phyloP scores from a whole-genome alignment of 2,329 filamentous ascomycete species.

The Ceratocystis colombiana region DNA sequence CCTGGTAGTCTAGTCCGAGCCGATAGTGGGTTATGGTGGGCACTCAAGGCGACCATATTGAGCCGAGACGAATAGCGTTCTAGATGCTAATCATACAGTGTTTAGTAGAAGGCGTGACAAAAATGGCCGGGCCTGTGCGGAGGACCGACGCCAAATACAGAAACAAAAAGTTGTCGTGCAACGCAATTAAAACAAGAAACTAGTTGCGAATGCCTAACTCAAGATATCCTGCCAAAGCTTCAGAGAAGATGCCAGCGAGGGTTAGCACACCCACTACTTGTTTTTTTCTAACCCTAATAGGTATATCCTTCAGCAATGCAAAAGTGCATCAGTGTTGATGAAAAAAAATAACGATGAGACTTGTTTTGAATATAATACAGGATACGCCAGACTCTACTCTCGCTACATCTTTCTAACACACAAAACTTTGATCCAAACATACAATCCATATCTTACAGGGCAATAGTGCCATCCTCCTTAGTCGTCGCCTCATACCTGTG shows the following conservation, averaged over 20 bases:
- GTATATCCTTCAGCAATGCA: too few relatives aligned
- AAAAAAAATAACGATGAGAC: not conserved
- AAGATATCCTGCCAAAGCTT: conserved; percentile 2
- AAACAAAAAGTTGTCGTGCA: not conserved
- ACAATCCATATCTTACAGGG: conserved; percentile 23
- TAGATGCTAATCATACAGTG: not conserved
- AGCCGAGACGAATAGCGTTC: not conserved
- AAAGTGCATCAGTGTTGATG: not conserved
- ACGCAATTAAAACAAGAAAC: not conserved
- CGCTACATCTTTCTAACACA: conserved; percentile 9
- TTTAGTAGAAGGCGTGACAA: not conserved
- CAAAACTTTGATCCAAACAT: conserved; percentile 7
- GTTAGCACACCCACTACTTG: not conserved
- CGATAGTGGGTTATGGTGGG: conserved; percentile 12
- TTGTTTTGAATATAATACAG: conserved; percentile 12
- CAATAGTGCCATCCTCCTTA: conserved; percentile 35
- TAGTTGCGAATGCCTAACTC: not conserved
- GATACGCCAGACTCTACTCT: conserved; percentile 2
- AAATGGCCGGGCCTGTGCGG: not conserved
- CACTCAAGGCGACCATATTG: conserved; percentile 12
- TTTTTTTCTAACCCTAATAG: not conserved
- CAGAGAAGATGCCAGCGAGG: not conserved
- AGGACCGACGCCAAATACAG: not conserved
- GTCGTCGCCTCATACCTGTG: conserved; percentile 53
- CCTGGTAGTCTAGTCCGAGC: not conserved